Percentiles rank a stretch among this genome's conserved stretches.
These are phyloP conservation scores for Verticillium nubilum DNA, from an alignment of 2,329 filamentous ascomycete species.

Conservation along the genomic window DNA sequence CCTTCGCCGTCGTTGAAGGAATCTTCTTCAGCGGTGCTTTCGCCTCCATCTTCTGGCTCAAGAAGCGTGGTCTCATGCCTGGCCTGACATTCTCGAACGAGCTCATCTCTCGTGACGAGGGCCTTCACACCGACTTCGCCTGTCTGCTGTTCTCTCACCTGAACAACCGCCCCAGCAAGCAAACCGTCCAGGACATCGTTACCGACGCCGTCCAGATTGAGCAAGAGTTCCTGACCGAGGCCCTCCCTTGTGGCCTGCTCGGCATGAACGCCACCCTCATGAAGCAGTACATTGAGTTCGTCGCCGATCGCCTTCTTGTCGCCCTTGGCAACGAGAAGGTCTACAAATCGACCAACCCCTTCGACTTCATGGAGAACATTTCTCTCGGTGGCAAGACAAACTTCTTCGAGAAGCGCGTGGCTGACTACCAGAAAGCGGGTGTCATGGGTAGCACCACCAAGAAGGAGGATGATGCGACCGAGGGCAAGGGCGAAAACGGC, in stretches of 20 bases:
- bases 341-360: conserved; percentile 91
- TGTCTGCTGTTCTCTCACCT: conserved; percentile 97
- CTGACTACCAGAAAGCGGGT: conserved; percentile 98
- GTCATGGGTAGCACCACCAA: conserved; percentile 92
- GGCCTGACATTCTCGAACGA: conserved; percentile 99
- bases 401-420: conserved; percentile 99
- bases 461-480: conserved; percentile 46
- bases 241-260: conserved; percentile 84
- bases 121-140: conserved; percentile 98
- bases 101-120: conserved; percentile 98
- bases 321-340: conserved; percentile 91
- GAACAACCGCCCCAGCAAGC: conserved; percentile 80
- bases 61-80: conserved; percentile 99
- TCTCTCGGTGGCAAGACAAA: conserved; percentile 98
- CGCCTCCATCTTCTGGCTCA: conserved; percentile 99
- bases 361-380: conserved; percentile 99
- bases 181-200: conserved; percentile 82
- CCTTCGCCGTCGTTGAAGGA: conserved; percentile 95
- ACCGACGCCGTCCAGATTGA: conserved; percentile 91
- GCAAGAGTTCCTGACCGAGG: conserved; percentile 96
- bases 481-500: conserved; percentile 52
- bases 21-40: conserved; percentile 99
- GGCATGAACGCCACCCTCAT: conserved; percentile 97
- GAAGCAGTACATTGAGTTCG: conserved; percentile 99
- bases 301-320: conserved; percentile 89